Base-by-base conservation (phyloP, 140 eudicot species). In the Ambrosia hybrid region DNA sequence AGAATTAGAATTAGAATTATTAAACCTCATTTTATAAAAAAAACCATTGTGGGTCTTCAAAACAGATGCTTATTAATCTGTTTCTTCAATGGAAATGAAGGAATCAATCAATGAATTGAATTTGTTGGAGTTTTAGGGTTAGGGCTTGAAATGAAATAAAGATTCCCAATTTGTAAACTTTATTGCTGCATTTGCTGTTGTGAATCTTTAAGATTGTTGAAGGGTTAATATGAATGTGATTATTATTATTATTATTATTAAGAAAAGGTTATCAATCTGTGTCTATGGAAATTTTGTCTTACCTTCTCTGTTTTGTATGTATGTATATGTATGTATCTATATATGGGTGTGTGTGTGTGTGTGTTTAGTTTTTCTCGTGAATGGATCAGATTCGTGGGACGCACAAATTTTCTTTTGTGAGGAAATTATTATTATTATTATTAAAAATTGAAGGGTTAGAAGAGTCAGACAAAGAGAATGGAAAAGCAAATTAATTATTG, bases 301-400 rank as follows among this genome's bases (percentile, higher is more conserved):
- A 34, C 78, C 48, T 43, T 56, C 45, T 72, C 73, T 78, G 21
- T 72, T 63, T 5, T 69, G 6, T 21, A 6, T 17, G 15, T 68
- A 45, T 53, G 3, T 51, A 9, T 17, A 3, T 63, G 45, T 48
- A 12, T 41, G 60, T 36, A 16, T 33, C 2, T 33, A 11, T 41
- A 46, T 59, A 43, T 49, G 69, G 36, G 33, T 5, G 56, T 53
- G 36, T 43, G 68, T 60, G 66, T 4, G 62, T 15, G 53, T 34
- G 45, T 62, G 78, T 68, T 48, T 66, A 56, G 66, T 51, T 74
- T 70, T 30, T 67, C 9, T 81, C 33, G 53, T 61, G 79, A 58
- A 64, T 30, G 72, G 89, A 85, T 81, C 57, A 85, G 86, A 78
- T 72, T 78, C 72, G 86, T 75, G 89, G 89, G 89, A 69, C 82